Conservation (phyloP, 345 rosid genomes). For the Arabidopsis thaliana region DNA sequence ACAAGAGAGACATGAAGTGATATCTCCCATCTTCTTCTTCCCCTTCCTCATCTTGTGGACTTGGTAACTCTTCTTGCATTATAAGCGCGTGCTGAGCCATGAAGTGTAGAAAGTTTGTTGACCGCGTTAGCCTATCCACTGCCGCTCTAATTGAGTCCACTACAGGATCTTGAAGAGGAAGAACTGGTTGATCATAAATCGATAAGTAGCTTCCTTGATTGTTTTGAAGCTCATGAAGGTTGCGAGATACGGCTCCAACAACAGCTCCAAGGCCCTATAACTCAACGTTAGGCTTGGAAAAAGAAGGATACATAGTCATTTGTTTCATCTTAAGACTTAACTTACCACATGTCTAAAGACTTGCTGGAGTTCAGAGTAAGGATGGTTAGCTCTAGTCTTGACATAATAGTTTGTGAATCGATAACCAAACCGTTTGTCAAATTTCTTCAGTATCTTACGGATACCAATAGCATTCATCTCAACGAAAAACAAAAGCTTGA, state of each 20-base stretch:
- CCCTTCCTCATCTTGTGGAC: slow-evolving; percentile 72
- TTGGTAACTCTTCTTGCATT: slow-evolving; percentile 89
- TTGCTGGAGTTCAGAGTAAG: slow-evolving; percentile 97
- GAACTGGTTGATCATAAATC: slow-evolving; percentile 84
- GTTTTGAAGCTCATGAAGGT: slow-evolving; percentile 94
- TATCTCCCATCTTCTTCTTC: slow-evolving; percentile 64
- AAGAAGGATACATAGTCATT: slow-evolving; percentile 4
- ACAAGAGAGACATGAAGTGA: slow-evolving; percentile 85
- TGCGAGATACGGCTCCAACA: slow-evolving; percentile 95
- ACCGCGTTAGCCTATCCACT: slow-evolving; percentile 79
- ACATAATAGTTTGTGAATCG: slow-evolving; percentile 91
- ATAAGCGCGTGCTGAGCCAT: slow-evolving; percentile 94
- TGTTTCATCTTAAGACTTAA: not conserved
- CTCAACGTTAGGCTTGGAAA: slow-evolving; percentile 7
- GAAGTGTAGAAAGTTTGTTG: slow-evolving; percentile 88
- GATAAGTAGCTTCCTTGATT: slow-evolving; percentile 93
- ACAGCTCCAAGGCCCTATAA: slow-evolving; percentile 94
- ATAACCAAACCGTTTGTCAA: slow-evolving; percentile 92
- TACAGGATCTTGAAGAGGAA: slow-evolving; percentile 85
- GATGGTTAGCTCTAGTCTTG: slow-evolving; percentile 98
- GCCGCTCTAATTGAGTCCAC: slow-evolving; percentile 85
- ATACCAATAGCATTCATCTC: slow-evolving; percentile 94
- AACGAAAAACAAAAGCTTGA: slow-evolving; percentile 79
- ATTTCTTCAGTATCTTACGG: slow-evolving; percentile 92
- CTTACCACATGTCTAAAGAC: slow-evolving; percentile 95